Base-by-base conservation (phyloP, 768 basidiomycete species). In the Suillus alpinus region DNA sequence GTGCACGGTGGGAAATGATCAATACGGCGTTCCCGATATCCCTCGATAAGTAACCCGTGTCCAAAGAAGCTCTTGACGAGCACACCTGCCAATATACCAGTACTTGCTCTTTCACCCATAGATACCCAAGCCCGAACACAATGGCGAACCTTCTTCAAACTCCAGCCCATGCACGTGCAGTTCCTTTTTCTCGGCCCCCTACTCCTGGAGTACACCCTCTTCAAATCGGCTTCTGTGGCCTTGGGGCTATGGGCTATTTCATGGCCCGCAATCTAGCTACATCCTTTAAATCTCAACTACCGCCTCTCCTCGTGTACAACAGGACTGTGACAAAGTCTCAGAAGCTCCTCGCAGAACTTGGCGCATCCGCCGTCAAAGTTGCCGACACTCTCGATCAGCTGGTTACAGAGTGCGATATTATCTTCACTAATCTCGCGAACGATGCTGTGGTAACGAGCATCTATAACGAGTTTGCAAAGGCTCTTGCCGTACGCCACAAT, bases 231-330 rank as follows among this genome's bases (percentile, higher is more conserved):
- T 72, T 67, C 67, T 69, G 68, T 65, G 80, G 78, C 4, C 73
- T 88, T 13, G 87, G 88, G 29, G 81, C 83, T 20, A 91, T 93
- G 84, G 92, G 90, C 12, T 83, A 79, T 66, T 72, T 78, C 18
- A 94, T 95, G 89, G 89, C 89, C 6, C 80, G 81, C 40, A 96
- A 95, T 72, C 80, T 96, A 40, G 91, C 90, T 40, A 83, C 74
- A 44, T 76, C 81, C 64, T 79, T 75, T 49, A 72, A 75, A 31
- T 65, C 74, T 6, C 75, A 80, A 50, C 66, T 78, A 37, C 77
- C 78, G 0, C 85, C 92, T 4, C 69, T 95, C 56, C 71, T 88
- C 43, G 80, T 95, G 8, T 94, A 84, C 80, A 96, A 95, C 69
- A 84, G 94, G 18, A 82, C 86, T 6, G 58, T 70, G 6, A 77